Evolutionary conservation across 164 flowering plant species (phyloP).

Genomic region (Kalanchoe fedtschenkoi): DNA sequence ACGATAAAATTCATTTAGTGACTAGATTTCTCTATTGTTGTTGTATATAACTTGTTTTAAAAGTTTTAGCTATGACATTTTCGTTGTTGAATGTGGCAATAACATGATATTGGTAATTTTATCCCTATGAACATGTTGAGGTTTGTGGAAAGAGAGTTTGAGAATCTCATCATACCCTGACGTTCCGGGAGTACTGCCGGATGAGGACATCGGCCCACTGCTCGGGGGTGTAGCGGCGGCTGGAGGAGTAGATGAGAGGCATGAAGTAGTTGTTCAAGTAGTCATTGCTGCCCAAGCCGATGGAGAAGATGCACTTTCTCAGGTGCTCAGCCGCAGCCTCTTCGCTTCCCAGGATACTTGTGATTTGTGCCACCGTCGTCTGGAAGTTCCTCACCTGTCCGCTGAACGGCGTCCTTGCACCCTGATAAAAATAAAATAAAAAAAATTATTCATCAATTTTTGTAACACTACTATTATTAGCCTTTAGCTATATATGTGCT

Average conservation of each 20-base stretch:
- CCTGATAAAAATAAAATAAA: constrained; percentile 10
- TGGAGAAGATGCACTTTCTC: constrained; percentile 19
- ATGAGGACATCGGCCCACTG: constrained; percentile 18
- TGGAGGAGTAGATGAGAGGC: constrained; percentile 15
- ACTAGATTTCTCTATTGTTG: too few relatives aligned
- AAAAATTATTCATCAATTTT: background rate
- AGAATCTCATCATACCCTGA: constrained; percentile 19
- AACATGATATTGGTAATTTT: too few relatives aligned
- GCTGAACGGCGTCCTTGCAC: constrained; percentile 8
- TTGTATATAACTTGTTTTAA: too few relatives aligned
- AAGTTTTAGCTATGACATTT: too few relatives aligned
- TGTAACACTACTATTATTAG: too few relatives aligned
- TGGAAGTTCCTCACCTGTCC: constrained; percentile 15
- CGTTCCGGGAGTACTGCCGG: constrained; percentile 11
- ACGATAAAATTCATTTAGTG: too few relatives aligned
- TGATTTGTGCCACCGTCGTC: constrained; percentile 3
- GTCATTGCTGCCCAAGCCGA: constrained; percentile 28
- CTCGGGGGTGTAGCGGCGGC: constrained; percentile 11
- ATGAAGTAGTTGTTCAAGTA: constrained; percentile 29
- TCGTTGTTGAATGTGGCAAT: too few relatives aligned
- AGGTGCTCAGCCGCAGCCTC: constrained; percentile 4
- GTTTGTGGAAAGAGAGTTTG: too few relatives aligned
- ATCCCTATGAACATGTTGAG: too few relatives aligned
- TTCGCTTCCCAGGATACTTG: background rate
- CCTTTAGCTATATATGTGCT: background rate